Evolutionary conservation across 306 rosid species (phyloP), one percentile per base, ranked within the genome.

Genomic region (Biancaea sappan): DNA sequence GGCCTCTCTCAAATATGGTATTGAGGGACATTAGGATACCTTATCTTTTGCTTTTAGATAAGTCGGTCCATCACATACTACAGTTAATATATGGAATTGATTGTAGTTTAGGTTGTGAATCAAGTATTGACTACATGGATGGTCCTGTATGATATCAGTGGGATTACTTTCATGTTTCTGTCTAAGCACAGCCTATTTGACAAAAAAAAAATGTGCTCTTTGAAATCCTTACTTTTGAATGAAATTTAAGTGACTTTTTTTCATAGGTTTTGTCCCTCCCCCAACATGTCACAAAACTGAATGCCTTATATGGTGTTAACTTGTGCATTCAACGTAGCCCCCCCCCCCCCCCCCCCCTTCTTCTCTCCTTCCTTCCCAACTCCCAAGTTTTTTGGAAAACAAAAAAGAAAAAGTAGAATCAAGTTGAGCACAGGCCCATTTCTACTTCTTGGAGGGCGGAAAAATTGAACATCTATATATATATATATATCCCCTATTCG

Each of bases 151-250:
- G 62, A 24, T 21, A 29, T 38, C 69, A 53, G 57, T 31, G 32
- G 73, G 62, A 59, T 71, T 38, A 41, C 41, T 38, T 48, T 8
- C 47, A 4, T 51, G 31, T 67, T 54, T 10, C 26, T 48, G 6
- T 34, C 29, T 74, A 59, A 59, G 41, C 64, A 50, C 34, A 66
- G 47, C 28, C 22, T 16, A 28, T 59, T 66, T 57, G 72, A 61
- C 35, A 32, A 31, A 52, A n/a, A n/a, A n/a, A n/a, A 29, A 34
- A 2, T 22, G 21, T 18, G 28, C n/a, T 58, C 56, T 14, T 41
- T 43, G 24, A 66, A 59, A 56, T 48, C 37, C 5, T 59, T 52
- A 26, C 37, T 59, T n/a, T n/a, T n/a, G n/a, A n/a, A n/a, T n/a
- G n/a, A n/a, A n/a, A n/a, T n/a, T n/a, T n/a, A n/a, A 29, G 29